These are phyloP conservation scores for Exophiala viscosa DNA, from an alignment of 2,329 filamentous ascomycete species.

Conservation along the genomic window DNA sequence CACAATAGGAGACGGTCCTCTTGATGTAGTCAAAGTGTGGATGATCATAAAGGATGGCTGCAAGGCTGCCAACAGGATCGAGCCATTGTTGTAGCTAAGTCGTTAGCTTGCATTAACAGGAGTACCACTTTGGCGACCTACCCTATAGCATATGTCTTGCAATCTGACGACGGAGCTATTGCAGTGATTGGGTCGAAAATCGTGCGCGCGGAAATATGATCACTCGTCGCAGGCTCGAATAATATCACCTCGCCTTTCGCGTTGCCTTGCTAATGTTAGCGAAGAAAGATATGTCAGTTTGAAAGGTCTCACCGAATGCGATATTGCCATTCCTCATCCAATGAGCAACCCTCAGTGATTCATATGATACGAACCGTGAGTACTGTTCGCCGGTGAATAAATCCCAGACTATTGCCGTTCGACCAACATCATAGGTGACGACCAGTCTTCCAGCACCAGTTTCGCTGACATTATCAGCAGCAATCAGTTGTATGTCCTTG, in stretches of 20 bases:
- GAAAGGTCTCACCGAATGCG: slow-evolving; percentile 73
- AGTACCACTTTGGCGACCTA: slow-evolving; percentile 36
- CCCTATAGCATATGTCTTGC: slow-evolving; percentile 94
- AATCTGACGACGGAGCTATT: slow-evolving; percentile 82
- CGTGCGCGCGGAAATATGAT: slow-evolving; percentile 86
- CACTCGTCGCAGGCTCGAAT: slow-evolving; percentile 88
- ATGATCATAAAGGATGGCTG: slow-evolving; percentile 91
- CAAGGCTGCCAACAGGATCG: slow-evolving; percentile 81
- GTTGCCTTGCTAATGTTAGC: slow-evolving; percentile 63
- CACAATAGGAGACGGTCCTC: slow-evolving; percentile 80
- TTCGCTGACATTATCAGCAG: slow-evolving; percentile 88
- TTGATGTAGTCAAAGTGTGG: slow-evolving; percentile 81
- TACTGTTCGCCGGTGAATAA: slow-evolving; percentile 86
- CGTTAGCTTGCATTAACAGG: slow-evolving; percentile 15
- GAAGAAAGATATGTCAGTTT: background rate
- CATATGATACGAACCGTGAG: slow-evolving; percentile 87
- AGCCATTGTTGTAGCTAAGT: slow-evolving; percentile 85
- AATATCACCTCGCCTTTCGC: slow-evolving; percentile 87
- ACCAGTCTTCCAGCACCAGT: slow-evolving; percentile 77
- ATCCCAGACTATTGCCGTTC: slow-evolving; percentile 96
- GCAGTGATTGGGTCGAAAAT: slow-evolving; percentile 96
- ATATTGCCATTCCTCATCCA: slow-evolving; percentile 99
- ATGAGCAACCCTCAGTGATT: slow-evolving; percentile 74
- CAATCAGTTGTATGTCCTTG: slow-evolving; percentile 77
- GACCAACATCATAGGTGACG: slow-evolving; percentile 86